Evolutionary conservation across 2,329 filamentous ascomycete genomes (phyloP), one percentile per base, ranked within the genome.

Genomic region (Cyanodermella asteris): DNA sequence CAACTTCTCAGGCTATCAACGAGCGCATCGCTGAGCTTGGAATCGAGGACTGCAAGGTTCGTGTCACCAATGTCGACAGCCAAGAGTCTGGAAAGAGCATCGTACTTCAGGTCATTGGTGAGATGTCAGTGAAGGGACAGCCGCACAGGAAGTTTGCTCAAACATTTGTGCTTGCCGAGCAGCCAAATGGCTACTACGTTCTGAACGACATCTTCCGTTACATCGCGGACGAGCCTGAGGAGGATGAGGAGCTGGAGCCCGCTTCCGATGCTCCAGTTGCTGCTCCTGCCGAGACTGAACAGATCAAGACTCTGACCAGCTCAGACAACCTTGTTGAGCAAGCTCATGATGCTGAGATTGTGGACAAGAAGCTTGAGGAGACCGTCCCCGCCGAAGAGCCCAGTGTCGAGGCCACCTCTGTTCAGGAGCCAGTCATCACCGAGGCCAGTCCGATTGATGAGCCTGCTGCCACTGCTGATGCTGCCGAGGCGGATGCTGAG

Each of bases 131-230:
- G 66, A 90, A 90, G 52, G 70, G 68, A 24, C 72, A 72, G 35
- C 77, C 87, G 30, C 78, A 84, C 42, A 82, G 77, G 59, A 93
- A 93, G 51, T 97, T 97, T 44, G 75, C 82, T 20, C 87, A 97
- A 61, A 94, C 84, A 26, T 97, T 97, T 40, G 78, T 97, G 34
- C 75, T 97, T 34, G 87, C 87, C 24, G 72, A 84, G 50, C 87
- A 97, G 56, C 80, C 80, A 24, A 91, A 84, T 29, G 87, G 87
- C 35, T 97, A 94, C 60, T 97, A 91, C 41, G 84, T 97, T 17
- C 66, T 97, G 40, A 97, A 97, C 51, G 87, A 97, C 45, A 91
- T 97, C 47, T 80, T 94, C 58, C 68, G 87, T 39, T 94, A 90
- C 53, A 71, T 97, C 36, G 70, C 73, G 35, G 78, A 87, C 33